These are phyloP conservation scores for Candida labiduridarum DNA, from an alignment of 1,139 yeast genomes.

Conservation along the genomic window DNA sequence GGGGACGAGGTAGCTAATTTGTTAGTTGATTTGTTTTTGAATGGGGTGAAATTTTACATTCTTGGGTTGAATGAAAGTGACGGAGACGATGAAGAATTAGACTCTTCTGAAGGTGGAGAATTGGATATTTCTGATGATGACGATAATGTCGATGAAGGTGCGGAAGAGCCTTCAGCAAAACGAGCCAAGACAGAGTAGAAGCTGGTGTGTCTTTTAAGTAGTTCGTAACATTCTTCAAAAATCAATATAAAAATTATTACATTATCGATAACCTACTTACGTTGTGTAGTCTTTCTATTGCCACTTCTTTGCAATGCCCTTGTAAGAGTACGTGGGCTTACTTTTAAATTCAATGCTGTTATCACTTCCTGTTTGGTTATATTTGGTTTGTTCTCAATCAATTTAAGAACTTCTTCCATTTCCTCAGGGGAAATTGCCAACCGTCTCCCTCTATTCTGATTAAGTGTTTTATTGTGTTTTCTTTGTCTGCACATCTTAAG, in stretches of 20 bases:
- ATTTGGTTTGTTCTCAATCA: conserved; percentile 1
- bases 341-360: conserved; percentile 4
- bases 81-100: conserved; percentile 49
- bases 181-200: conserved; percentile 5
- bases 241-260: not conserved
- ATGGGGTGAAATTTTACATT: conserved; percentile 72
- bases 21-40: conserved; percentile 65
- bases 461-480: conserved; percentile 5
- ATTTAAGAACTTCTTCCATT: conserved; percentile 2
- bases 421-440: conserved; percentile 4
- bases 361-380: conserved; percentile 5
- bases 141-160: conserved; percentile 24
- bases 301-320: conserved; percentile 5
- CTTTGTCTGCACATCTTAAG: conserved; percentile 6
- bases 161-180: conserved; percentile 15
- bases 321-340: conserved; percentile 4
- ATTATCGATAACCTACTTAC: not conserved
- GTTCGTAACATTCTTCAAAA: no score
- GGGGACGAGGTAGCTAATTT: conserved; percentile 72
- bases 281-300: not conserved
- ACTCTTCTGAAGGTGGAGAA: conserved; percentile 57
- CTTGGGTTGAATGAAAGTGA: conserved; percentile 65
- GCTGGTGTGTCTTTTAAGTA: not conserved
- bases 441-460: conserved; percentile 6
- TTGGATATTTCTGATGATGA: conserved; percentile 56